Evolutionary conservation across 768 basidiomycete species (phyloP), one percentile per base, ranked within the genome.

Genomic region (Phlebiopsis gigantea): DNA sequence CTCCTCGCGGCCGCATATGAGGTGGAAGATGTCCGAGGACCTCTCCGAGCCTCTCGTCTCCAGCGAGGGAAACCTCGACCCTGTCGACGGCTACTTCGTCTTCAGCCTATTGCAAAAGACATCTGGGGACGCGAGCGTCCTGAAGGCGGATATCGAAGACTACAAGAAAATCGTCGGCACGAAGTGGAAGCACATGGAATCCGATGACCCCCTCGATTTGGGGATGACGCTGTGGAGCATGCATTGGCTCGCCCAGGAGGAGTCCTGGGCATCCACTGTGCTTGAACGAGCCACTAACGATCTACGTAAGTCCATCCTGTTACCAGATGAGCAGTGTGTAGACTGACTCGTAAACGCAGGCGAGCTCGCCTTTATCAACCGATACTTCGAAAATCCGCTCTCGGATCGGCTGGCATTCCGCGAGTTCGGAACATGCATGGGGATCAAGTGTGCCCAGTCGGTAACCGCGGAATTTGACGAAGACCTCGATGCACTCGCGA

Each of bases 181-280:
- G 41, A 67, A 71, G 41, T 62, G 64, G 56, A 57, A 57, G 47
- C 43, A 50, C 21, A 63, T 62, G 47, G 34, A 43, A 17, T 65
- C 63, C 28, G 60, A 58, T 44, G 68, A 68, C 58, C 61, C 69
- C n/a, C 62, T 70, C 42, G 68, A 70, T 50, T 56, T 69, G 1
- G 69, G 67, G 5, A 71, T 69, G 69, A 65, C 65, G 41, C 62
- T 69, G 9, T 70, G 68, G 70, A 67, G 61, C 1, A 63, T 62
- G 17, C 68, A 69, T 53, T 65, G 63, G 62, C 56, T 64, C 42
- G 61, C 57, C 17, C 64, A 58, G 28, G 50, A 51, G 34, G 50
- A 51, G n/a, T 8, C 30, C 12, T 51, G 50, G 50, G 50, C 50
- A 10, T 21, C 30, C n/a, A 21, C 50, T 7, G 34, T 68, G n/a